Base-by-base conservation (phyloP, 768 basidiomycete species). In the Termitomyces sp. region DNA sequence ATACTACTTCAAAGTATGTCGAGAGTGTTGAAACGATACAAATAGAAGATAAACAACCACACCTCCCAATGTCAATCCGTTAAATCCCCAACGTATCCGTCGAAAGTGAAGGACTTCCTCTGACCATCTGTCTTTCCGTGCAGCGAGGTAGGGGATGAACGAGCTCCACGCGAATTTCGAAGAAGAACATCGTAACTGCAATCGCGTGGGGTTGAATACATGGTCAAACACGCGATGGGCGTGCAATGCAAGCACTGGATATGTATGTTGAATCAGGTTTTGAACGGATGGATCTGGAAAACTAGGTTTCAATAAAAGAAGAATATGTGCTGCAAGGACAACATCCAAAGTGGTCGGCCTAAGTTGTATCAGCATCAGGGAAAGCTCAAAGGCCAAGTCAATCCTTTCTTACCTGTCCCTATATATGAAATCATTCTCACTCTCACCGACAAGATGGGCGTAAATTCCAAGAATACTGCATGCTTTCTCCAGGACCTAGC, bases 341-440 rank as follows among this genome's bases (percentile, higher is more conserved):
- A 87, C 67, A 60, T 93, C 91, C 18, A 91, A 68, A 5, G 79
- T 77, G 1, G 86, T 83, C 13, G 79, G 78, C 47, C 90, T 92
- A 54, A 20, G 36, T 22, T 4, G 16, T 16, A 41, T 64, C 26
- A 58, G 47, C 18, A 41, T 64, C 26, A 58, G 47, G 41, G 52
- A 36, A 51, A 42, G 4, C 34, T 9, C 42, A 5, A 12, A 44
- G 29, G 26, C 29, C 20, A 20, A 39, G 12, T 6, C 57, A 31
- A 9, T 50, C 12, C 53, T 57, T n/a, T 56, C 74, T 59, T 56
- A 82, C 86, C 69, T 72, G 12, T 81, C 75, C 26, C 72, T 73
- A 55, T 77, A 85, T 64, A 87, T 75, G 67, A 80, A 89, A 10
- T 61, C 61, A 18, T 77, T 77, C 28, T 72, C 71, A 18, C 78